Evolutionary conservation across 1,139 yeast genomes (phyloP).

Genomic region (Pichia sp.): DNA sequence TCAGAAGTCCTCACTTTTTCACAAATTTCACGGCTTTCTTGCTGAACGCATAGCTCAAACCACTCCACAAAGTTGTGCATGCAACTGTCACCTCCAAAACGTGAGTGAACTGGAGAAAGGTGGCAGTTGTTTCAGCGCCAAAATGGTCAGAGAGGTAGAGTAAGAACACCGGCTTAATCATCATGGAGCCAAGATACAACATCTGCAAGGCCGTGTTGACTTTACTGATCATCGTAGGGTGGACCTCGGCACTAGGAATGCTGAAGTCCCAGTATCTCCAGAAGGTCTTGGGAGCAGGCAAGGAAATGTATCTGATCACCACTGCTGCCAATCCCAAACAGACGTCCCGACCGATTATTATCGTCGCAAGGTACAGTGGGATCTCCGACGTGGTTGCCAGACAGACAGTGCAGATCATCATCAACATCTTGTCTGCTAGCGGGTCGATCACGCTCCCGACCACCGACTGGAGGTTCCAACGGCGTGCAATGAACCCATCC

Average conservation of each 20-base stretch:
- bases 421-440: slow-evolving; percentile 85
- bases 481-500: slow-evolving; percentile 89
- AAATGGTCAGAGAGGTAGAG: slow-evolving; percentile 25
- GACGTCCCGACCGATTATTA: slow-evolving; percentile 84
- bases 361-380: slow-evolving; percentile 61
- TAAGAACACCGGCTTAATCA: slow-evolving; percentile 59
- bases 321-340: slow-evolving; percentile 72
- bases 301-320: slow-evolving; percentile 65
- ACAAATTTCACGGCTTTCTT: slow-evolving; percentile 55
- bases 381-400: slow-evolving; percentile 65
- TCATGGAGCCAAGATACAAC: slow-evolving; percentile 77
- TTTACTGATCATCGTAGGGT: slow-evolving; percentile 84
- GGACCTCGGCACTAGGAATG: slow-evolving; percentile 82
- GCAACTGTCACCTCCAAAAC: slow-evolving; percentile 62
- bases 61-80: slow-evolving; percentile 72
- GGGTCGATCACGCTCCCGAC: slow-evolving; percentile 94
- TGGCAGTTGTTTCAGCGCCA: slow-evolving; percentile 23
- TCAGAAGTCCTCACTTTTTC: background rate
- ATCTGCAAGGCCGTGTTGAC: slow-evolving; percentile 88
- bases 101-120: slow-evolving; percentile 28
- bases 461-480: slow-evolving; percentile 68
- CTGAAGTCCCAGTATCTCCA: slow-evolving; percentile 70
- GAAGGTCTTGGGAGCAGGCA: slow-evolving; percentile 75
- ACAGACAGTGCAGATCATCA: slow-evolving; percentile 81
- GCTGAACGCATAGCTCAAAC: slow-evolving; percentile 67